Evolutionary conservation across 352 stramenopile genomes (phyloP), one percentile per base, ranked within the genome.

Genomic region (Phytophthora aleatoria): DNA sequence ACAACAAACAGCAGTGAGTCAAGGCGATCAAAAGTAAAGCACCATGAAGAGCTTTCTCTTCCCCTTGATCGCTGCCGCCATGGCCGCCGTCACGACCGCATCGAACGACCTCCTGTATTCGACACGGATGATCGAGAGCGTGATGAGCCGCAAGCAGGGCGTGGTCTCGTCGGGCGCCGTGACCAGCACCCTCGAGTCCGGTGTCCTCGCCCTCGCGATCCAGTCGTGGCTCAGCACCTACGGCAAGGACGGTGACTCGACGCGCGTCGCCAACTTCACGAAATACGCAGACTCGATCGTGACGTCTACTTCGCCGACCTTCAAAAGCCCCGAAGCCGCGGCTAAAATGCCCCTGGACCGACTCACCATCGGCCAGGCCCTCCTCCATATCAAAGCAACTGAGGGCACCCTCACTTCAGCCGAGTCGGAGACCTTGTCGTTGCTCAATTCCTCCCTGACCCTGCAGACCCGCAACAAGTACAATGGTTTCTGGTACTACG

Each of bases 401-500:
- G 31, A 71, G 31, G 56, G 57, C 0, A 12, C 50, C 7, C 63
- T 71, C 57, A 67, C 42, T 20, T 35, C 63, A 15, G 26, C 28
- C 27, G 59, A 73, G 33, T 26, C 6, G 35, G 52, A 69, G 5
- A 66, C 53, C 0, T 56, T 73, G 2, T 28, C 65, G 30, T 48
- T 45, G 27, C 54, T 73, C 28, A 66, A 73, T 38, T 31, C 7
- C 3, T 73, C 65, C 0, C 35, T 73, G 35, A 26, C 16, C n/a
- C 39, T 73, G 38, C 65, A 73, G 36, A 69, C 54, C 12, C 65
- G 65, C 9, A 73, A 70, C 60, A 43, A 69, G 60, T 63, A 56
- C 60, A 62, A 69, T 15, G 65, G 65, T 10, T 62, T 73, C 50
- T 73, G 65, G 65, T 73, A 73, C 50, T 73, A 70, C 27, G 65